Evolutionary conservation across 108 stramenopile genomes (phyloP), one percentile per base, ranked within the genome.

Genomic region (Fragilaria crotonensis): DNA sequence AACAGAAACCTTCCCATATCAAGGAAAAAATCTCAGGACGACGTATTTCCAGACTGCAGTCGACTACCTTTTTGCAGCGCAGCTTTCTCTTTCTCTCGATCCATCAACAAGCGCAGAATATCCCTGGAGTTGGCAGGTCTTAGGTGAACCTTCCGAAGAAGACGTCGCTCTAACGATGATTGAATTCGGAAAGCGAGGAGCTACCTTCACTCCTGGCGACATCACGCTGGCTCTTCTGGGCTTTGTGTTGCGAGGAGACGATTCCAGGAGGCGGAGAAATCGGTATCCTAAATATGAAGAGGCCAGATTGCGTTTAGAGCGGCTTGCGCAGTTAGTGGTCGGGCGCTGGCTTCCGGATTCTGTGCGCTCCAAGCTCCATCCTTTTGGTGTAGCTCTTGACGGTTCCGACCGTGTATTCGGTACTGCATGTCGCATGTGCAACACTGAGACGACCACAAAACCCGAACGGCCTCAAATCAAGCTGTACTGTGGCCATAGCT

Each of bases 401-500:
- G 7, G 11, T 41, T 11, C 36, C 14, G 36, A 14, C 14, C 14
- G 7, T 41, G 11, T 14, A 11, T 41, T 14, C 36, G 36, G 14
- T 28, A n/a, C 26, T 28, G 3, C 28, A 5, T 54, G 53, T 27
- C 25, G 28, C n/a, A 54, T 54, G 7, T 54, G 53, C 14, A 25
- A 54, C 27, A n/a, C n/a, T n/a, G 28, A 54, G 4, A 29, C 23
- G 5, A 54, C 28, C n/a, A n/a, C 26, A 5, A 27, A 54, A 4
- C 23, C 26, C 4, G 53, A 29, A 22, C 28, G 14, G 7, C 14
- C 53, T 4, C 53, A 25, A 27, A 54, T 54, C 3, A 54, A 25
- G 25, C 25, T 54, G 3, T 54, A 54, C 14, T 54, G 53, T 14
- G 53, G 53, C n/a, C 53, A 54, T 54, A 14, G n/a, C n/a, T 54